Conservation (phyloP, 768 basidiomycete genomes). For the Porpolomopsis calyptriformis region DNA sequence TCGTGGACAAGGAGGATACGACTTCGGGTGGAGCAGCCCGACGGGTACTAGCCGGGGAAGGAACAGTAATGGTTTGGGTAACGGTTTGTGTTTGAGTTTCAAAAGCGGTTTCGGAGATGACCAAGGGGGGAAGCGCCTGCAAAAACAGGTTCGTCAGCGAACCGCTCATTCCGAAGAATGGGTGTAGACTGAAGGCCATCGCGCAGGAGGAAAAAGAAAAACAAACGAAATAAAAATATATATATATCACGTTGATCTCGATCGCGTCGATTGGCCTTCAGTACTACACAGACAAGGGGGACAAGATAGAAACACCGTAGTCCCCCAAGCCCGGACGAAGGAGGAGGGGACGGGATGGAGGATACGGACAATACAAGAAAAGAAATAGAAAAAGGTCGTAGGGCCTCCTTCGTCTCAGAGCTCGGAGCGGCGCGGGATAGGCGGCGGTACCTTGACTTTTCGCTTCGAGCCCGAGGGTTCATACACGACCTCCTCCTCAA, state of each 20-base stretch:
- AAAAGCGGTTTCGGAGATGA: constrained; percentile 36
- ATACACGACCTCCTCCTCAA: constrained; percentile 77
- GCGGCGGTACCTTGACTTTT: constrained; percentile 86
- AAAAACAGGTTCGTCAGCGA: constrained; percentile 25
- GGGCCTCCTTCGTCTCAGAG: constrained; percentile 89
- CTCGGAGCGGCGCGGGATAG: constrained; percentile 79
- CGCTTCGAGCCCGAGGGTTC: constrained; percentile 58
- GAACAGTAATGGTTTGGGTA: constrained; percentile 59
- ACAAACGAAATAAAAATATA: constrained; percentile 5
- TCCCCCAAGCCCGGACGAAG: constrained; percentile 91
- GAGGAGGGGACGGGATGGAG: constrained; percentile 50
- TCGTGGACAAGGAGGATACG: constrained; percentile 42
- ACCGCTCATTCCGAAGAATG: constrained; percentile 12
- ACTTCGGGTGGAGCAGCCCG: constrained; percentile 62
- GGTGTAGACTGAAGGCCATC: constrained; percentile 25
- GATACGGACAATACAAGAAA: constrained; percentile 65
- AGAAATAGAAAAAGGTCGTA: constrained; percentile 28
- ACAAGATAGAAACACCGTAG: constrained; percentile 60
- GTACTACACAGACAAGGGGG: constrained; percentile 54
- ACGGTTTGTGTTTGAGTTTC: constrained; percentile 58
- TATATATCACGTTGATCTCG: constrained; percentile 26
- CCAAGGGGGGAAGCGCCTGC: constrained; percentile 36
- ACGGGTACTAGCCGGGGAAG: constrained; percentile 71
- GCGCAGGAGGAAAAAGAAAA: constrained; percentile 22
- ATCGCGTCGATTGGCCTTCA: constrained; percentile 23